Evolutionary conservation across 129 eudicot species (phyloP), one percentile per base, ranked within the genome.

Genomic region (Deinandra increscens): DNA sequence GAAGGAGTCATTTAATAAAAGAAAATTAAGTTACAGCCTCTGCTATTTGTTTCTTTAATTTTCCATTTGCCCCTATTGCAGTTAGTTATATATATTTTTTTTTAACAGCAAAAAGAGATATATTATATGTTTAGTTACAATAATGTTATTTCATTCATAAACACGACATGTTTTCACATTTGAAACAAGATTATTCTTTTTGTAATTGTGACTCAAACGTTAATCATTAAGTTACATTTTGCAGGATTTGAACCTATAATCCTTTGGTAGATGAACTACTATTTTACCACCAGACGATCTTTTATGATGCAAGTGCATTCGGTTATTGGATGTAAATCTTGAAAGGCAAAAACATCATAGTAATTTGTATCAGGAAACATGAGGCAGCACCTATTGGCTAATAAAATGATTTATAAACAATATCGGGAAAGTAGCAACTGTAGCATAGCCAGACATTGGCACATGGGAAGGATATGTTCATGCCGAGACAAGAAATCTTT

Each of bases 331-430:
- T 9, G 46, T 12, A 42, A 2, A 42, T 42, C 14, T 33, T 46
- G 19, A 13, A 46, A 46, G 31, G 31, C 51, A 13, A 45, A 45
- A 12, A 45, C 51, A 45, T 45, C 51, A 45, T 12, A 5, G 17
- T 11, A 45, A 13, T 15, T 13, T 37, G 79, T 41, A 37, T 12
- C 61, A 43, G 68, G 74, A 66, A 56, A 45, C 79, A 75, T 58
- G 79, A 56, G 79, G 60, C 13, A 44, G 10, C 61, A 66, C 29
- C 56, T 33, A 55, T 66, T 75, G 79, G 73, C 26, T 45, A 42
- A 56, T 58, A 43, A 75, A 66, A 66, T 68, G 67, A 75, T 75
- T 56, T 33, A 56, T 60, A 43, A 18, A 75, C 73, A 55, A 56
- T 67, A 11, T 26, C 31, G 1, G 31, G 31, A 26, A 26, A 26